phyloP scores from a whole-genome alignment of 2,329 filamentous ascomycete genomes.

The Arthrobotrys musiformis region DNA sequence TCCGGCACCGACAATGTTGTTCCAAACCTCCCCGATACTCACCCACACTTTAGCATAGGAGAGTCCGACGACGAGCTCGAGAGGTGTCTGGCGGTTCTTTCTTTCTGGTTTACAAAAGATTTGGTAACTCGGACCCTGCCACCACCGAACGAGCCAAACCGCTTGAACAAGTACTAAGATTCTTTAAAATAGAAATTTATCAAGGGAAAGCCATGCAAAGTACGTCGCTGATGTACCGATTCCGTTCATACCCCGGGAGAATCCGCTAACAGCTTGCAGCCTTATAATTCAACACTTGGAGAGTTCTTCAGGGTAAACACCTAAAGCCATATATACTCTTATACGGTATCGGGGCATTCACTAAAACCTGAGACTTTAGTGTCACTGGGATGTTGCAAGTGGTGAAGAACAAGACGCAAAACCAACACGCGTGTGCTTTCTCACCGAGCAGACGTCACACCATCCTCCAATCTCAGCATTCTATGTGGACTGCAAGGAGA shows the following conservation, averaged over 20 bases:
- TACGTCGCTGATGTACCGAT: conserved; percentile 20
- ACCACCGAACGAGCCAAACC: background rate
- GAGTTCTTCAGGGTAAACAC: conserved; percentile 90
- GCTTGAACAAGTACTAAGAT: background rate
- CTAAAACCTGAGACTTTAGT: conserved; percentile 67
- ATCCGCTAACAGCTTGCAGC: conserved; percentile 62
- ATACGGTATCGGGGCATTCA: background rate
- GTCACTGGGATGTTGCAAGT: conserved; percentile 90
- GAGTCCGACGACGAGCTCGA: conserved; percentile 91
- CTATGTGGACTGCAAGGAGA: conserved; percentile 89
- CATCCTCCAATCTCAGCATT: conserved; percentile 98
- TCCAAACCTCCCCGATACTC: background rate
- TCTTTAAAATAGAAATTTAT: conserved; percentile 80
- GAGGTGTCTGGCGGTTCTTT: conserved; percentile 91
- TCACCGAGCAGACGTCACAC: conserved; percentile 97
- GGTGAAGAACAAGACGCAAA: conserved; percentile 60
- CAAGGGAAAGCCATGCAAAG: conserved; percentile 96
- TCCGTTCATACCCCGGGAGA: background rate
- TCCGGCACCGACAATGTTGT: background rate
- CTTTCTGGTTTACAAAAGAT: conserved; percentile 99
- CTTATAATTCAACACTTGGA: conserved; percentile 95
- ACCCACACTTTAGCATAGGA: conserved; percentile 71
- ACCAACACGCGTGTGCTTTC: conserved; percentile 83
- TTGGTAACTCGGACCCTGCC: conserved; percentile 66
- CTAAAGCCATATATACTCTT: background rate